Conservation (phyloP, 2,329 filamentous ascomycete genomes). For the Nannizzia gypsea region DNA sequence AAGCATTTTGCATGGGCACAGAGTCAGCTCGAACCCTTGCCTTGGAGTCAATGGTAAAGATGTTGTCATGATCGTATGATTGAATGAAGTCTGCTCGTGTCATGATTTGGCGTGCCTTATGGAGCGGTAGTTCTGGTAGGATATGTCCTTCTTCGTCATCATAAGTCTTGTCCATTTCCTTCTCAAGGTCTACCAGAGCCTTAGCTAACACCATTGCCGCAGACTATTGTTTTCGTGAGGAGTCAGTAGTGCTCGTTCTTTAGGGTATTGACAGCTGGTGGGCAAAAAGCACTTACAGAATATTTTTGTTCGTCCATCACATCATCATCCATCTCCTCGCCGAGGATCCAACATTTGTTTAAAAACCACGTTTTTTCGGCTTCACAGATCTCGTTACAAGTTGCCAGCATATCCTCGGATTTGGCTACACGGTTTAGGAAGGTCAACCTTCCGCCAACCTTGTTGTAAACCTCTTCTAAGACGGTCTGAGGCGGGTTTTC, state of each 20-base stretch:
- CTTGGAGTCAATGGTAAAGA: conserved; percentile 83
- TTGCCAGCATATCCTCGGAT: conserved; percentile 63
- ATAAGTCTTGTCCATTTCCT: conserved; percentile 50
- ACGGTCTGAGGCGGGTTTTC: conserved; percentile 43
- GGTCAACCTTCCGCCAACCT: conserved; percentile 75
- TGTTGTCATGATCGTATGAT: conserved; percentile 80
- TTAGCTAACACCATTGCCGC: conserved; percentile 89
- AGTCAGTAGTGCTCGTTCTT: neutral
- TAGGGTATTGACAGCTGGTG: neutral
- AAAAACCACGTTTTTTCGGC: conserved; percentile 68
- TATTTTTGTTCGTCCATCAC: conserved; percentile 98
- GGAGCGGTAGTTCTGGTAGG: conserved; percentile 68
- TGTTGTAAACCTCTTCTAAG: conserved; percentile 70
- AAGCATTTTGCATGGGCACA: conserved; percentile 91
- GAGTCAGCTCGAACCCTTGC: conserved; percentile 84
- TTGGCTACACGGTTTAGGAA: conserved; percentile 89
- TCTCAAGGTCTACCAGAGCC: conserved; percentile 74
- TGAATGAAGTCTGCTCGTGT: conserved; percentile 91
- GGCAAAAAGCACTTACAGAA: conserved; percentile 49
- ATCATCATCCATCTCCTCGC: conserved; percentile 77
- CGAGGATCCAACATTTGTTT: conserved; percentile 67
- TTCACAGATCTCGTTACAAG: conserved; percentile 60
- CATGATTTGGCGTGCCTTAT: conserved; percentile 83
- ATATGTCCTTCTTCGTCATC: conserved; percentile 57
- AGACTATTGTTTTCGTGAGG: conserved; percentile 39